These are phyloP conservation scores for Ophiostoma pallidulum DNA, from an alignment of 2,329 filamentous ascomycete species.

Conservation along the genomic window DNA sequence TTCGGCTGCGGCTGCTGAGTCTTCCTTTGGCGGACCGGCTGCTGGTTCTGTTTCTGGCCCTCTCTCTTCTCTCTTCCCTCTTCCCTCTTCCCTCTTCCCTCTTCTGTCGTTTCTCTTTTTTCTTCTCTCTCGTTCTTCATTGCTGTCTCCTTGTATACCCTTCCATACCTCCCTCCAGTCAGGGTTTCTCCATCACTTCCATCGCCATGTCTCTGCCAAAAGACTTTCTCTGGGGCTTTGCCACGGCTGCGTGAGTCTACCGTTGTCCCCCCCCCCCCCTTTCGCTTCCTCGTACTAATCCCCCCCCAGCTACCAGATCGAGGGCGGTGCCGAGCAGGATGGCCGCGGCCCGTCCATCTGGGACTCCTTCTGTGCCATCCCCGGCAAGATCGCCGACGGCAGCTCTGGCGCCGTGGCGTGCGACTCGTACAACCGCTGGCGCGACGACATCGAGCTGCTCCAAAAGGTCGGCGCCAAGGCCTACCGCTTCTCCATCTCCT, in stretches of 20 bases:
- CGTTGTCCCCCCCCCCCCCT: neutral
- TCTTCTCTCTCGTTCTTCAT: neutral
- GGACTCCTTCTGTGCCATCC: constrained; percentile 77
- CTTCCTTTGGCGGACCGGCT: constrained; percentile 8
- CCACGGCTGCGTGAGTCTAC: constrained; percentile 60
- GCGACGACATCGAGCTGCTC: constrained; percentile 67
- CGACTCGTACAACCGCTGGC: constrained; percentile 75
- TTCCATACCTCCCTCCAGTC: too few relatives aligned
- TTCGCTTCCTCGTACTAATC: neutral
- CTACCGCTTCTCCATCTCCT: constrained; percentile 80
- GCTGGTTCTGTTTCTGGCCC: neutral
- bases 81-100: neutral
- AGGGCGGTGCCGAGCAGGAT: constrained; percentile 64
- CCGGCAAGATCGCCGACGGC: constrained; percentile 74
- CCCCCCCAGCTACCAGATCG: constrained; percentile 67
- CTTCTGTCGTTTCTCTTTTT: neutral
- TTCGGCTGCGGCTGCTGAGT: neutral
- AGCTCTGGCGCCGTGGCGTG: constrained; percentile 69
- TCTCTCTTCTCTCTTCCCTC: neutral
- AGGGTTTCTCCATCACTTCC: too few relatives aligned
- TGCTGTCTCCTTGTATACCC: neutral
- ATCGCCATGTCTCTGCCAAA: constrained; percentile 51
- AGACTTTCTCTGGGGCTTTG: constrained; percentile 73
- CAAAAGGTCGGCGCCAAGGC: constrained; percentile 62
- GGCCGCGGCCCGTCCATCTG: constrained; percentile 77